Evolutionary conservation across 345 rosid genomes (phyloP).

Genomic region (Schrenkiella parvula): DNA sequence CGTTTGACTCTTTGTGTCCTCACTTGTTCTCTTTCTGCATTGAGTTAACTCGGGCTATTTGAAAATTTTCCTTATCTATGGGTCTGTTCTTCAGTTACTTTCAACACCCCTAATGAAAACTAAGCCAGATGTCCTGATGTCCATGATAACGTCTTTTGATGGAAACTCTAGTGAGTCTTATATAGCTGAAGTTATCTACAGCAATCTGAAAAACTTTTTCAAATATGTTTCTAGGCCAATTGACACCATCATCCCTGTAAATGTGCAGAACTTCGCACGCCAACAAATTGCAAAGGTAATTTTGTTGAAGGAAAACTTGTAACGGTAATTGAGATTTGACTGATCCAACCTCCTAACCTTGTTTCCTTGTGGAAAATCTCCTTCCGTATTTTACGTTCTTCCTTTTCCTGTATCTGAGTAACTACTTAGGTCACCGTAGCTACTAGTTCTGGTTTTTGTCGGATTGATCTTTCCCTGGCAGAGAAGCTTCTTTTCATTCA

Average conservation of each 20-base stretch:
- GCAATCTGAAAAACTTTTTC: neutral
- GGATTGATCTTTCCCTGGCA: neutral
- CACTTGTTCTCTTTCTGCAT: neutral
- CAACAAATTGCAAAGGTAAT: constrained; percentile 61
- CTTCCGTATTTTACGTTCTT: neutral
- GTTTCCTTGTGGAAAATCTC: neutral
- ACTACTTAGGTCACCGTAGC: neutral
- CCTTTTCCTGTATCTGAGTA: neutral
- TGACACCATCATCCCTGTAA: constrained; percentile 35
- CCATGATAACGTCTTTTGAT: neutral
- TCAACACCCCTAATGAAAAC: neutral
- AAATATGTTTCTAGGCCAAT: constrained; percentile 37
- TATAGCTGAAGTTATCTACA: neutral
- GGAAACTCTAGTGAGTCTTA: neutral
- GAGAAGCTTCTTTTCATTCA: neutral
- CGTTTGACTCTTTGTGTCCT: constrained; percentile 4
- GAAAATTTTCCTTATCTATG: neutral
- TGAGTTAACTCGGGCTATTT: neutral
- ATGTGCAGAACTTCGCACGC: constrained; percentile 36
- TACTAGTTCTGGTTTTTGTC: neutral
- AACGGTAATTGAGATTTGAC: neutral
- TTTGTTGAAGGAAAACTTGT: neutral
- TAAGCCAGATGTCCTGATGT: neutral
- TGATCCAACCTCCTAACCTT: neutral
- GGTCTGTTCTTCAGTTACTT: neutral